Percentiles rank a stretch among this genome's conserved stretches.
Conservation (phyloP, 176 grass and related monocot species). For the Dendrocalamus sinicus region DNA sequence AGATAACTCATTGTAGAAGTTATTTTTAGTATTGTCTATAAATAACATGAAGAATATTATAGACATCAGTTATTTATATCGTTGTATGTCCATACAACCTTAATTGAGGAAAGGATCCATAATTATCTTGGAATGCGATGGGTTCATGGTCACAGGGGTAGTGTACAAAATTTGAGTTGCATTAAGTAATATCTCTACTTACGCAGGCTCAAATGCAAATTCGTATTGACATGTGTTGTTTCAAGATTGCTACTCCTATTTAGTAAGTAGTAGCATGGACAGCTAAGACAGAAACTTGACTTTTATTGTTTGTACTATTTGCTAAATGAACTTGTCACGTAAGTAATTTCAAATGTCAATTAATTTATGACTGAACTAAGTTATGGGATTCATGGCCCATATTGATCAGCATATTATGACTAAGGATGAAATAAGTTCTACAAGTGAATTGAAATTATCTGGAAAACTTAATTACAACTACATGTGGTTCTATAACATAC, state of each 20-base stretch:
- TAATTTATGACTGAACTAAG: not conserved
- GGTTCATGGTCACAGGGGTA: not conserved
- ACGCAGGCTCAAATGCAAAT: not conserved
- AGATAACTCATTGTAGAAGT: too few relatives aligned
- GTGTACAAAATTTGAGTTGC: not conserved
- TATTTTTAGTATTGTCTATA: too few relatives aligned
- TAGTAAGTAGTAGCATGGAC: not conserved
- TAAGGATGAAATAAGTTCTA: not conserved
- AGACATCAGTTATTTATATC: too few relatives aligned
- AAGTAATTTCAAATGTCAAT: not conserved
- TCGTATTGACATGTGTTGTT: not conserved
- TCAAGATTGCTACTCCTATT: not conserved
- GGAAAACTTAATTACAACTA: not conserved
- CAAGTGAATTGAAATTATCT: not conserved
- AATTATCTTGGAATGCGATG: conserved; percentile 41
- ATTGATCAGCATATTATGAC: not conserved
- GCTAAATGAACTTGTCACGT: not conserved
- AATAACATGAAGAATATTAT: too few relatives aligned
- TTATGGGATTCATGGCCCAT: not conserved
- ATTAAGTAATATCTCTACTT: not conserved
- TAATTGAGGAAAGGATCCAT: conserved; percentile 40
- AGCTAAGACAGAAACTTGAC: not conserved
- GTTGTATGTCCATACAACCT: conserved; percentile 43
- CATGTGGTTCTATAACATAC: not conserved
- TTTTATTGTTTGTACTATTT: not conserved